Conservation (phyloP, 371 early-diverging fungal species). For the Nematocida major region DNA sequence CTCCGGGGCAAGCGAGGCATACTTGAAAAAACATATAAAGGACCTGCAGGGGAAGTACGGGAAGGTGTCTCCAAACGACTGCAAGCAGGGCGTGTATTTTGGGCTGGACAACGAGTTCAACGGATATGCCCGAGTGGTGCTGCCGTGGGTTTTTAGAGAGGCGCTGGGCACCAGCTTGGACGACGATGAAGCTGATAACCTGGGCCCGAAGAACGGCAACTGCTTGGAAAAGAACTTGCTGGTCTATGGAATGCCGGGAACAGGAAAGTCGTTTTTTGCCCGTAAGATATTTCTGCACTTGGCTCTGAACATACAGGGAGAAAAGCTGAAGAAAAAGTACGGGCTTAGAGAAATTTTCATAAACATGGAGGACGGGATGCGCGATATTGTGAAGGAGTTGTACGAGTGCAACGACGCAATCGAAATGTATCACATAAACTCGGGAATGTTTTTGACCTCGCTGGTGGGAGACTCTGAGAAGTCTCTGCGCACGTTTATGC, state of each 20-base stretch:
- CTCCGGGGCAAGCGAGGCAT: neutral
- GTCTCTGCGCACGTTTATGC: conserved; percentile 41
- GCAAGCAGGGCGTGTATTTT: conserved; percentile 1
- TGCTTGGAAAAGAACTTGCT: conserved; percentile 47
- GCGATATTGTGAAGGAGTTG: neutral
- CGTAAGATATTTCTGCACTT: conserved; percentile 41
- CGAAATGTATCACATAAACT: conserved; percentile 42
- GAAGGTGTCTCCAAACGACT: conserved; percentile 15
- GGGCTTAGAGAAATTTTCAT: conserved; percentile 2
- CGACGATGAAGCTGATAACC: too few relatives aligned
- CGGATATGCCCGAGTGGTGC: neutral
- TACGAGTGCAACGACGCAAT: conserved; percentile 48
- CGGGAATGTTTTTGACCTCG: conserved; percentile 49
- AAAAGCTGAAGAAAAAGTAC: conserved; percentile 16
- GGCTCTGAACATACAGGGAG: conserved; percentile 43
- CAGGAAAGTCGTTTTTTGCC: conserved; percentile 61
- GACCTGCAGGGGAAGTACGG: neutral
- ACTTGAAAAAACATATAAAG: neutral
- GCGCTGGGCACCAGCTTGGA: conserved; percentile 5
- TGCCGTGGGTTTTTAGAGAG: neutral
- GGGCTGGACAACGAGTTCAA: conserved; percentile 35
- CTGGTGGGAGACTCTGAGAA: conserved; percentile 59
- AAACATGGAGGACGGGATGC: neutral
- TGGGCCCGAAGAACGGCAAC: neutral
- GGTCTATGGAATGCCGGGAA: conserved; percentile 61